Percentiles rank a stretch among this genome's conserved stretches.
Evolutionary conservation across 2,329 filamentous ascomycete genomes (phyloP).

Genomic region (Fusarium sp.): DNA sequence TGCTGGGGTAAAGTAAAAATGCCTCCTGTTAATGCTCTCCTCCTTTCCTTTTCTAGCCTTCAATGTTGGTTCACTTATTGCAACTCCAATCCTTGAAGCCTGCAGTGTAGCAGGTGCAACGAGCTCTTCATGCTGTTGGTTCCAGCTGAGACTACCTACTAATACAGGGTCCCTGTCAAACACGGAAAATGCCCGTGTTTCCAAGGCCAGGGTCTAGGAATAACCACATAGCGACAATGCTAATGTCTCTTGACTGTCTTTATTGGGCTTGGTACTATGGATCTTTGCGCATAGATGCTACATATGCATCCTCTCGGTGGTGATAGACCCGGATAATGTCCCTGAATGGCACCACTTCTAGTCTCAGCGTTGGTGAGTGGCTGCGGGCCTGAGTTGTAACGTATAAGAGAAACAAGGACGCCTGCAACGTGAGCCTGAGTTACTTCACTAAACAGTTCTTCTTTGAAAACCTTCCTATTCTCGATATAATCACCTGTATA

Average conservation of each 20-base stretch:
- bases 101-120: slow-evolving; percentile 18
- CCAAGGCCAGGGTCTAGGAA: not conserved
- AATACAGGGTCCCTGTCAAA: slow-evolving; percentile 6
- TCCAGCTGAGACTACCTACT: slow-evolving; percentile 6
- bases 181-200: slow-evolving; percentile 5
- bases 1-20: not conserved
- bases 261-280: slow-evolving; percentile 19
- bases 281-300: slow-evolving; percentile 8
- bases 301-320: slow-evolving; percentile 5
- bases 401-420: slow-evolving; percentile 25
- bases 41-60: too few species aligned
- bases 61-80: not conserved
- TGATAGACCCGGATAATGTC: slow-evolving; percentile 1
- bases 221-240: not conserved
- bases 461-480: too few species aligned
- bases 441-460: not conserved
- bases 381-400: not conserved
- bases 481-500: not conserved
- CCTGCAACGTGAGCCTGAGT: not conserved
- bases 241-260: slow-evolving; percentile 2
- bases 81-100: not conserved
- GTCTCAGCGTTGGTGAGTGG: not conserved
- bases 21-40: not conserved
- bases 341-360: slow-evolving; percentile 5
- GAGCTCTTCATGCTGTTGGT: slow-evolving; percentile 18